Evolutionary conservation across 345 rosid genomes (phyloP).

Genomic region (Trapa incisa): DNA sequence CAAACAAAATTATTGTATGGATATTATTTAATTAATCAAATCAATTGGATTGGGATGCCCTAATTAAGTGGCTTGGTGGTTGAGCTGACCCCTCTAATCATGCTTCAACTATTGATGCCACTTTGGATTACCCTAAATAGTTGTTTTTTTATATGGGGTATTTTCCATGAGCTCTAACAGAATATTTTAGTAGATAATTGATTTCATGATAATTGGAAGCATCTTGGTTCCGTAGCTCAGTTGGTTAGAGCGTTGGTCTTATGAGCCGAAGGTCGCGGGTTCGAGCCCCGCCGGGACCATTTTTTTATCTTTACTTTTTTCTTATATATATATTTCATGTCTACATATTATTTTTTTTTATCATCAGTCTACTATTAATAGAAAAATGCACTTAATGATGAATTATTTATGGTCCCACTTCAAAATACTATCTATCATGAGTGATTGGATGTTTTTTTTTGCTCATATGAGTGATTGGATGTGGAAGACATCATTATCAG

Average conservation of each 20-base stretch:
- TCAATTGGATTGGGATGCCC: too few relatives aligned
- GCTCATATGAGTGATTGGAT: not conserved
- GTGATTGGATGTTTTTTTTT: not conserved
- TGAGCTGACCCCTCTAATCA: too few relatives aligned
- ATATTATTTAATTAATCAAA: too few relatives aligned
- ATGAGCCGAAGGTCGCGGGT: conserved; percentile 98
- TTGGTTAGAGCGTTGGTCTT: conserved; percentile 99
- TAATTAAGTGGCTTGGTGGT: too few relatives aligned
- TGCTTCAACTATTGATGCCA: too few relatives aligned
- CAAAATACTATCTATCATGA: not conserved
- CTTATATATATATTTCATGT: not conserved
- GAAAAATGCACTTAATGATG: not conserved
- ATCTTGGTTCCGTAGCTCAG: conserved; percentile 92
- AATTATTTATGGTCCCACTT: not conserved
- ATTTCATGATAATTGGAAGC: too few relatives aligned
- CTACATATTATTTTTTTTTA: not conserved
- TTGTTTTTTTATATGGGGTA: too few relatives aligned
- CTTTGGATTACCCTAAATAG: too few relatives aligned
- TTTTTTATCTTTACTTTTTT: too few relatives aligned
- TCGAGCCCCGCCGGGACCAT: conserved; percentile 91
- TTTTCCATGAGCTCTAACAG: too few relatives aligned
- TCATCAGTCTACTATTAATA: not conserved
- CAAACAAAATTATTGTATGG: too few relatives aligned
- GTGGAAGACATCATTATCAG: conserved; percentile 3
- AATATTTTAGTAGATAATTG: too few relatives aligned